These are phyloP conservation scores for Boechera retrofracta DNA, from an alignment of 345 rosid genomes.

Conservation along the genomic window DNA sequence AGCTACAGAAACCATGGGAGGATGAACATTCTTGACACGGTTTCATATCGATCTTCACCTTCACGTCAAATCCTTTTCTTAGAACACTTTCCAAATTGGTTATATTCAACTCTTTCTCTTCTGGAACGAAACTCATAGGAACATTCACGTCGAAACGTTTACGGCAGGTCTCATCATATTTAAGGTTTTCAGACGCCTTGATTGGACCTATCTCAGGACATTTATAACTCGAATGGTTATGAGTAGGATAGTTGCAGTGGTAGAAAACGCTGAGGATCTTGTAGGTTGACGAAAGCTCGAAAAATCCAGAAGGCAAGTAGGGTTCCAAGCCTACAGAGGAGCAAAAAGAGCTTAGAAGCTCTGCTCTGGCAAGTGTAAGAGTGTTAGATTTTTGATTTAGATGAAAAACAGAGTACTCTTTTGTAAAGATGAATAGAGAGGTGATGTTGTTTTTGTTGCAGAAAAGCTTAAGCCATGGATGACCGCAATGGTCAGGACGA, in stretches of 20 bases:
- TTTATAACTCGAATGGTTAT: neutral
- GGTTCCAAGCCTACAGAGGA: neutral
- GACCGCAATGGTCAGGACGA: neutral
- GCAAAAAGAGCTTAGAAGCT: neutral
- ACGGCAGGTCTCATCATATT: neutral
- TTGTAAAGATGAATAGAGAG: neutral
- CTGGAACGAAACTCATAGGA: neutral
- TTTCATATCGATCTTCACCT: constrained; percentile 15
- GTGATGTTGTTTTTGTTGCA: neutral
- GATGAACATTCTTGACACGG: constrained; percentile 8
- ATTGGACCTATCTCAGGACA: neutral
- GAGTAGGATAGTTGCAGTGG: rapidly evolving
- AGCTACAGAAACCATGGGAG: neutral
- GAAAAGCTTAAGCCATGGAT: neutral
- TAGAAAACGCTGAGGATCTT: neutral
- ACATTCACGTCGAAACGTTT: neutral
- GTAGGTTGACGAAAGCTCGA: neutral
- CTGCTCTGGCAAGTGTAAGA: neutral
- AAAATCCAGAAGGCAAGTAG: neutral
- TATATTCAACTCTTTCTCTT: no score
- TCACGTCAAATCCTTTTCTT: constrained; percentile 42
- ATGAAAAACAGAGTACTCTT: neutral
- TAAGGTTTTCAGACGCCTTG: neutral
- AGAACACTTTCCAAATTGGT: neutral
- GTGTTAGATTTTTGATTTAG: neutral